Evolutionary conservation across 1,284 basidiomycete genomes (phyloP).

Genomic region (Cutaneotrichosporon curvatum): DNA sequence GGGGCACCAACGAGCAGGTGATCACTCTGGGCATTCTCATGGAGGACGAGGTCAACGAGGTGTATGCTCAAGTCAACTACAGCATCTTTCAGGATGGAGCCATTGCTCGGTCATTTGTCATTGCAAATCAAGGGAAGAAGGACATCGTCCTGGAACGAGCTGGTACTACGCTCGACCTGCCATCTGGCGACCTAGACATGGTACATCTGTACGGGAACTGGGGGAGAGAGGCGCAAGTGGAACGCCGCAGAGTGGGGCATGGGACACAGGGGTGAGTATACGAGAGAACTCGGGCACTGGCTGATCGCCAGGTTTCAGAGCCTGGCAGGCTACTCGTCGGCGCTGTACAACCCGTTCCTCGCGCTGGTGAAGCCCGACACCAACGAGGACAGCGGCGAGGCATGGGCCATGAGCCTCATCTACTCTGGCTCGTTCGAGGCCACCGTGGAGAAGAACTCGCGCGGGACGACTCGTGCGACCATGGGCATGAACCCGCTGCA

Average conservation of each 20-base stretch:
- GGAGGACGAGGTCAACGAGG: constrained; percentile 7
- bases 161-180: constrained; percentile 21
- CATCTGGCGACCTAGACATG: constrained; percentile 19
- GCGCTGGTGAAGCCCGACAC: constrained; percentile 17
- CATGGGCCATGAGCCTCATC: constrained; percentile 26
- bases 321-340: constrained; percentile 25
- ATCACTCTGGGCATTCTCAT: constrained; percentile 20
- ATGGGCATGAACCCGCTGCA: constrained; percentile 29
- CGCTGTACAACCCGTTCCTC: constrained; percentile 29
- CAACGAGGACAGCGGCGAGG: constrained; percentile 19
- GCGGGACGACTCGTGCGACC: constrained; percentile 16
- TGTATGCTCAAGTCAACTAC: constrained; percentile 20
- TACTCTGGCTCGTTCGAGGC: constrained; percentile 23
- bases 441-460: constrained; percentile 19
- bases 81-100: constrained; percentile 19
- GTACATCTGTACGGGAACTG: constrained; percentile 26
- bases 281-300: neutral
- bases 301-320: constrained; percentile 19
- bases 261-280: constrained; percentile 27
- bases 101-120: constrained; percentile 12
- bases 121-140: constrained; percentile 14
- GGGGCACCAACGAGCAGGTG: constrained; percentile 13
- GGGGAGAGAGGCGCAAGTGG: constrained; percentile 18
- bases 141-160: constrained; percentile 17
- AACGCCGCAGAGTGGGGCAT: constrained; percentile 14